Conservation (phyloP, 2,329 filamentous ascomycete species). For the Apiospora saccharicola region DNA sequence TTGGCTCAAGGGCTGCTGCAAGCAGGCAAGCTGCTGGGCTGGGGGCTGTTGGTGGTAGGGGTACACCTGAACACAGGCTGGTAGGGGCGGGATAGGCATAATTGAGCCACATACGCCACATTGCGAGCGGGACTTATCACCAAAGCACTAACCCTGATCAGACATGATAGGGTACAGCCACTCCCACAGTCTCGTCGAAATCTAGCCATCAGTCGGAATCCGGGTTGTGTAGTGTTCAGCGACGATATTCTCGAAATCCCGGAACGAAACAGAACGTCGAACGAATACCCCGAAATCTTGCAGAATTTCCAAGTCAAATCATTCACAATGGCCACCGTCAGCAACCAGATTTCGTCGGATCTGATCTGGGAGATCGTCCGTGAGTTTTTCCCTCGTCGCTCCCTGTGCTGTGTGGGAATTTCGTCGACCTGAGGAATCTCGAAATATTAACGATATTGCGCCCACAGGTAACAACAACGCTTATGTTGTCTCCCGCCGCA, state of each 20-base stretch:
- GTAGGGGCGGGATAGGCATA: neutral
- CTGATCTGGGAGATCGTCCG: conserved; percentile 94
- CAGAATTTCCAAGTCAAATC: conserved; percentile 4
- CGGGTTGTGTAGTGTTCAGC: conserved; percentile 13
- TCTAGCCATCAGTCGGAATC: conserved; percentile 22
- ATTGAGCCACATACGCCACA: conserved; percentile 17
- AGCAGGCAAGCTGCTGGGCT: no score
- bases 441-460: conserved; percentile 11
- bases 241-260: conserved; percentile 23
- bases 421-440: neutral
- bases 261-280: conserved; percentile 17
- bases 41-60: neutral
- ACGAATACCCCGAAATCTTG: conserved; percentile 21
- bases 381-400: conserved; percentile 61
- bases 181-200: conserved; percentile 22
- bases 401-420: neutral
- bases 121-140: conserved; percentile 1
- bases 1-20: neutral
- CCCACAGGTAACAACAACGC: conserved; percentile 81
- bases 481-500: conserved; percentile 90
- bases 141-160: conserved; percentile 9
- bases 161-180: conserved; percentile 22
- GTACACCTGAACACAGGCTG: neutral
- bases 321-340: conserved; percentile 39
- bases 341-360: conserved; percentile 84